phyloP scores from a whole-genome alignment of 805 yeast species.

The Phaffomyces thermotolerans region DNA sequence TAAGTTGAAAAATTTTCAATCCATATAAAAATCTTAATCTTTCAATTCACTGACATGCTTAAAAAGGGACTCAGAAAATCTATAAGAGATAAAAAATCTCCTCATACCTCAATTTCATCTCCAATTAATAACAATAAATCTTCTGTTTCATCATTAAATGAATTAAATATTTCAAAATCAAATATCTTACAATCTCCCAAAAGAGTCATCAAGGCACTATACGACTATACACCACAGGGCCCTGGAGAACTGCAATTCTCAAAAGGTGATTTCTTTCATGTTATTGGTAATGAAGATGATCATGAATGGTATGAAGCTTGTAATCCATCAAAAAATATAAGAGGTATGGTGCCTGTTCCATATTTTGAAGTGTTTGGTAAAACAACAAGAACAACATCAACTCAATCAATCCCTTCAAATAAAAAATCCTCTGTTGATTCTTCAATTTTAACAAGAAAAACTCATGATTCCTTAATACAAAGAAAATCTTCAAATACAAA shows the following conservation, averaged over 20 bases:
- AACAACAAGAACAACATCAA: constrained; percentile 23
- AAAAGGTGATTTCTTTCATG: constrained; percentile 87
- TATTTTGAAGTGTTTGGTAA: constrained; percentile 75
- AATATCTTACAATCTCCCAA: constrained; percentile 49
- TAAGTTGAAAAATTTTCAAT: neutral
- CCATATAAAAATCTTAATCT: no score
- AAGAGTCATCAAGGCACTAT: constrained; percentile 76
- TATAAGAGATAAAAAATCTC: constrained; percentile 20
- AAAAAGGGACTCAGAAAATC: constrained; percentile 24
- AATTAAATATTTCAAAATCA: constrained; percentile 16
- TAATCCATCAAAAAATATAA: constrained; percentile 69
- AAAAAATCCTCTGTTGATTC: constrained; percentile 2
- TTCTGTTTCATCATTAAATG: constrained; percentile 19
- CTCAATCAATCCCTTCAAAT: constrained; percentile 1
- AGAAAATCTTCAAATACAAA: no score
- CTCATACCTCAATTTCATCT: constrained; percentile 22
- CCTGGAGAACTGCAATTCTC: constrained; percentile 73
- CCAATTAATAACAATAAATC: constrained; percentile 13
- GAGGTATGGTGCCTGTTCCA: constrained; percentile 83
- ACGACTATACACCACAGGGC: constrained; percentile 70
- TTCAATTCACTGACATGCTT: no score
- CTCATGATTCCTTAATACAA: no score
- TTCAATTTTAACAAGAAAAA: neutral
- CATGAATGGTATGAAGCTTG: constrained; percentile 77
- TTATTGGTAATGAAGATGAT: constrained; percentile 53